A percentile compares a stretch with the other conserved stretches of the same genome.
These are phyloP conservation scores for Amborella trichopoda DNA, from an alignment of 164 flowering plant genomes.

Conservation along the genomic window DNA sequence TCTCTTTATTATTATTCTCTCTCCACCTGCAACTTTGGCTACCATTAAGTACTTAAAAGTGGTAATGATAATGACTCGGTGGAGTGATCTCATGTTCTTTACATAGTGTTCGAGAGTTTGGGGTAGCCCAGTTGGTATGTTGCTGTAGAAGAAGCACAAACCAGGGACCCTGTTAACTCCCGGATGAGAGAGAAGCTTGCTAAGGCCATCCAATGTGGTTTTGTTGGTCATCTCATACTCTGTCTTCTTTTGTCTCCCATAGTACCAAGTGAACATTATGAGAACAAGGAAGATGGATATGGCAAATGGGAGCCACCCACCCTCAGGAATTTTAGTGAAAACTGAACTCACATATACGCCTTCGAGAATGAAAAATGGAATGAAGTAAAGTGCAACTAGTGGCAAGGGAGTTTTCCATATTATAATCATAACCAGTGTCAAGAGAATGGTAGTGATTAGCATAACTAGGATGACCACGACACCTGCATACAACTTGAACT, in stretches of 20 bases:
- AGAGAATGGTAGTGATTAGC: constrained; percentile 69
- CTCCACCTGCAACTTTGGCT: constrained; percentile 49
- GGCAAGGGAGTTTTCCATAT: constrained; percentile 56
- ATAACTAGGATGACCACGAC: constrained; percentile 78
- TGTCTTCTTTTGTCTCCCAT: constrained; percentile 65
- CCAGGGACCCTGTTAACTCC: constrained; percentile 66
- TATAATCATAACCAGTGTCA: constrained; percentile 66
- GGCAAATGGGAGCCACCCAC: constrained; percentile 91
- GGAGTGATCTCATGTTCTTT: constrained; percentile 64
- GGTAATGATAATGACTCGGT: constrained; percentile 51
- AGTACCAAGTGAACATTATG: constrained; percentile 80
- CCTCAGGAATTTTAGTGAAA: constrained; percentile 55
- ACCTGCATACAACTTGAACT: constrained; percentile 32
- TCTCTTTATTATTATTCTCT: constrained; percentile 39
- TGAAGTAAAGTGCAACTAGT: constrained; percentile 43
- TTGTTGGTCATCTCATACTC: constrained; percentile 57
- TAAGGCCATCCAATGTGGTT: constrained; percentile 34
- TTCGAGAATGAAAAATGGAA: constrained; percentile 52
- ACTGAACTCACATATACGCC: constrained; percentile 68
- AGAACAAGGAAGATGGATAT: constrained; percentile 62
- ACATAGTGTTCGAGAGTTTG: constrained; percentile 53
- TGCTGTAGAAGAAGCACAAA: constrained; percentile 67
- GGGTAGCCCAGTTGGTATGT: constrained; percentile 68
- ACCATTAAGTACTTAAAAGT: constrained; percentile 56
- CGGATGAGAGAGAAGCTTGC: constrained; percentile 34